phyloP scores from a whole-genome alignment of 352 stramenopile species.

The Phytophthora citrophthora region DNA sequence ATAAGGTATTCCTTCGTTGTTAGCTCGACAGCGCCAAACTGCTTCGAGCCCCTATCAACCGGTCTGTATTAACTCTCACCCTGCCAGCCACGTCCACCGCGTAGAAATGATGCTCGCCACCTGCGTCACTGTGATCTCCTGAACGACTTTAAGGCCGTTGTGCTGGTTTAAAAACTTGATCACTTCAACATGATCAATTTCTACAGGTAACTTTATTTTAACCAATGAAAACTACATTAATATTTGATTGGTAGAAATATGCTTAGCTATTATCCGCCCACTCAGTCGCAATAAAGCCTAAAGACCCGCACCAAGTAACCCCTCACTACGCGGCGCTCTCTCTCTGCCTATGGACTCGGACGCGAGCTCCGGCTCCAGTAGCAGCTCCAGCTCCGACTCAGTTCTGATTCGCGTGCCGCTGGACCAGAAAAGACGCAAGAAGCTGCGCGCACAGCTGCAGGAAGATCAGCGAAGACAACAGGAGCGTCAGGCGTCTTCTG shows the following conservation, averaged over 20 bases:
- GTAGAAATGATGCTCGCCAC: neutral
- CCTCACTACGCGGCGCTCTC: neutral
- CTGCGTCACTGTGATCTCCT: neutral
- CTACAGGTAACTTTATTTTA: too few relatives aligned
- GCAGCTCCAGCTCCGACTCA: conserved; percentile 73
- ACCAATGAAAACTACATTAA: too few relatives aligned
- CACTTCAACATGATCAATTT: too few relatives aligned
- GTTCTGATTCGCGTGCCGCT: conserved; percentile 79
- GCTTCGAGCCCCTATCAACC: neutral
- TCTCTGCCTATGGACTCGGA: conserved; percentile 37
- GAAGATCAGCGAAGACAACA: conserved; percentile 38
- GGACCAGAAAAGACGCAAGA: conserved; percentile 64
- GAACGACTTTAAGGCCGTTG: too few relatives aligned
- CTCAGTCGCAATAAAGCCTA: too few relatives aligned
- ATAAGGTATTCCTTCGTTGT: neutral
- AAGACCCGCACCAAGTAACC: conserved; percentile 5
- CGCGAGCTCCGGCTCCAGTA: conserved; percentile 60
- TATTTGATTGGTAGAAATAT: too few relatives aligned
- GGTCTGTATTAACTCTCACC: neutral
- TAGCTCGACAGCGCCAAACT: neutral
- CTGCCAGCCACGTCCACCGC: neutral
- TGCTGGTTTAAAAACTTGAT: neutral
- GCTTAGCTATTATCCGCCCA: too few relatives aligned
- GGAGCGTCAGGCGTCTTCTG: conserved; percentile 13
- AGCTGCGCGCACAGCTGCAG: conserved; percentile 61